Percentiles rank a stretch among this genome's conserved stretches.
Conservation (phyloP, 2,329 filamentous ascomycete species). For the Coniella vitis region DNA sequence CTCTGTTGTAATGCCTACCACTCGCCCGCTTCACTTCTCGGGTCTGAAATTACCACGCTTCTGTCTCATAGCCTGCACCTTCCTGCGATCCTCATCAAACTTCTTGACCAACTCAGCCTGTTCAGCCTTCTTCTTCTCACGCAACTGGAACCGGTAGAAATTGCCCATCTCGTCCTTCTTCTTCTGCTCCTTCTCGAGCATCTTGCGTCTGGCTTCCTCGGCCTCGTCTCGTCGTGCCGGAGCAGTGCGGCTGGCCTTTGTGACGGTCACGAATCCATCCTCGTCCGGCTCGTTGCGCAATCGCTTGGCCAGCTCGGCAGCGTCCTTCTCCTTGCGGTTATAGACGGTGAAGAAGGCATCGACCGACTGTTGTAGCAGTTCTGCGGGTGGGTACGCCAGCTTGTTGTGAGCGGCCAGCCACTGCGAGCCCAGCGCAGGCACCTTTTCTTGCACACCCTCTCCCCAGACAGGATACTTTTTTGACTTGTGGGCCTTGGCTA, state of each 20-base stretch:
- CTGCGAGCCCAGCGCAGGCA: constrained; percentile 49
- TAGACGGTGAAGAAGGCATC: constrained; percentile 86
- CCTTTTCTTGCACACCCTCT: constrained; percentile 48
- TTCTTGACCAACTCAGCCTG: constrained; percentile 61
- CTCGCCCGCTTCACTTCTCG: constrained; percentile 33
- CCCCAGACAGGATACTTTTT: constrained; percentile 64
- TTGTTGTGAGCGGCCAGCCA: constrained; percentile 61
- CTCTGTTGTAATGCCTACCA: too few relatives aligned
- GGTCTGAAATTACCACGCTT: constrained; percentile 56
- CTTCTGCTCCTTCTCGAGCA: constrained; percentile 57
- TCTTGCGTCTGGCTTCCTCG: constrained; percentile 50
- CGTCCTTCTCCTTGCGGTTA: constrained; percentile 61
- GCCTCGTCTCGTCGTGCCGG: constrained; percentile 68
- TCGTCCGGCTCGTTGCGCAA: constrained; percentile 78
- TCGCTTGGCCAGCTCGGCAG: constrained; percentile 52
- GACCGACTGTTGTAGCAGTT: constrained; percentile 62
- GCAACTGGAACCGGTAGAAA: constrained; percentile 79
- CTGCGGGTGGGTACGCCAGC: constrained; percentile 62
- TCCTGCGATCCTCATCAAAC: constrained; percentile 72
- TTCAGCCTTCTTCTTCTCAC: constrained; percentile 71
- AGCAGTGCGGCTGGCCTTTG: constrained; percentile 66
- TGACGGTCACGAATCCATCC: constrained; percentile 92
- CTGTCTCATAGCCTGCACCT: constrained; percentile 63
- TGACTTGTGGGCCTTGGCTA: constrained; percentile 52
- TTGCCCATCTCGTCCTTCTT: constrained; percentile 58